phyloP scores from a whole-genome alignment of 495 filamentous ascomycete genomes.

The Tuber calosporum region DNA sequence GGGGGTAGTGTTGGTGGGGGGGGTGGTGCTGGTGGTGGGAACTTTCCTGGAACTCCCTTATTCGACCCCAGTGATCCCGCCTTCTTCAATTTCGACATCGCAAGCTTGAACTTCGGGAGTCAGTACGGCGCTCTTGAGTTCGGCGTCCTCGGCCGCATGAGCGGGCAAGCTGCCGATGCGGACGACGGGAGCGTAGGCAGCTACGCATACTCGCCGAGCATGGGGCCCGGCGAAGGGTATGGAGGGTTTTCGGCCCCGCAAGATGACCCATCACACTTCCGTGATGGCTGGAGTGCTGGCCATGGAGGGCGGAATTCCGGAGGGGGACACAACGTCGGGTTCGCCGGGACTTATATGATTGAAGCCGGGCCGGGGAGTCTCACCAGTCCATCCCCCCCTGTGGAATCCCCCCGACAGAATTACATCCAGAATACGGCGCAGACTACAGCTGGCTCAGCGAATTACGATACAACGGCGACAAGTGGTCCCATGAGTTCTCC shows the following conservation, averaged over 20 bases:
- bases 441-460: slow-evolving; percentile 30
- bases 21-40: slow-evolving; percentile 5
- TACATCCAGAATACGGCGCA: slow-evolving; percentile 37
- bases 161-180: slow-evolving; percentile 50
- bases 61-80: slow-evolving; percentile 84
- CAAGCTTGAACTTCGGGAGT: slow-evolving; percentile 89
- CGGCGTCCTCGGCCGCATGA: slow-evolving; percentile 86
- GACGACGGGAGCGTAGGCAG: slow-evolving; percentile 36
- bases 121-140: slow-evolving; percentile 92
- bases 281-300: slow-evolving; percentile 10
- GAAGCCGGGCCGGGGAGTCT: slow-evolving; percentile 58
- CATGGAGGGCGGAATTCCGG: slow-evolving; percentile 26
- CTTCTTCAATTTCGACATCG: slow-evolving; percentile 86
- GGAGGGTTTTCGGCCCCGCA: slow-evolving; percentile 37
- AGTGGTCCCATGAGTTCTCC: slow-evolving; percentile 30
- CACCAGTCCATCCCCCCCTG: slow-evolving; percentile 50
- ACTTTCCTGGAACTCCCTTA: slow-evolving; percentile 32
- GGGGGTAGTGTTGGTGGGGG: too few relatives aligned
- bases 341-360: slow-evolving; percentile 63
- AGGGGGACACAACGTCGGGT: slow-evolving; percentile 26
- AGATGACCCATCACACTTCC: slow-evolving; percentile 5
- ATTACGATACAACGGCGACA: slow-evolving; percentile 36
- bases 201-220: slow-evolving; percentile 38
- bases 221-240: slow-evolving; percentile 34
- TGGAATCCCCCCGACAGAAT: slow-evolving; percentile 35